phyloP scores from a whole-genome alignment of 2,329 filamentous ascomycete genomes.

The Penicillium sp. region DNA sequence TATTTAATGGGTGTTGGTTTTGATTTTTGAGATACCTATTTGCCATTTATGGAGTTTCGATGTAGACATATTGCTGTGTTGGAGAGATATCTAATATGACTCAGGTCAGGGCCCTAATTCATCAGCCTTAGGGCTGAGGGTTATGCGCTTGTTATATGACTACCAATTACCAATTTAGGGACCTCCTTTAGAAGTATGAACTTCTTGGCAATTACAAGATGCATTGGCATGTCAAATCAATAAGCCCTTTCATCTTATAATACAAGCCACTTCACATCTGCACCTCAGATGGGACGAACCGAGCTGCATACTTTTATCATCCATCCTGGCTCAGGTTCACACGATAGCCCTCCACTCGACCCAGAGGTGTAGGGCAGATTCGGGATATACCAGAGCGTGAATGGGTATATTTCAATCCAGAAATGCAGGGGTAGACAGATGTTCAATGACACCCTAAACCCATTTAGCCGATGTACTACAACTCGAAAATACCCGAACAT shows the following conservation, averaged over 20 bases:
- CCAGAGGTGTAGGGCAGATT: no score
- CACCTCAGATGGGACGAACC: not conserved
- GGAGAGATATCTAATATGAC: not conserved
- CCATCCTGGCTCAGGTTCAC: no score
- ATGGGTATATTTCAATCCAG: not conserved
- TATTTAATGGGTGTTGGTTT: not conserved
- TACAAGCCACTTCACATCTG: not conserved
- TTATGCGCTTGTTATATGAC: no score
- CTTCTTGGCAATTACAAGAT: not conserved
- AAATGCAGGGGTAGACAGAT: not conserved
- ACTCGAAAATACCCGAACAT: not conserved
- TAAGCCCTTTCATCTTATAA: not conserved
- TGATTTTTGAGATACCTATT: constrained; percentile 12
- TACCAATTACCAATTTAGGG: not conserved
- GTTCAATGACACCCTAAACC: not conserved
- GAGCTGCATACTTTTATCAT: not conserved
- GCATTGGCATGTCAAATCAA: not conserved
- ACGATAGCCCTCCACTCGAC: no score
- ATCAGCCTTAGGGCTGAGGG: not conserved
- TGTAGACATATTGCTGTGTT: not conserved
- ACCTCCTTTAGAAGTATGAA: not conserved
- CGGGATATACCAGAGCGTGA: not conserved
- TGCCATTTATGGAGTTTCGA: not conserved
- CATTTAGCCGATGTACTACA: constrained; percentile 1
- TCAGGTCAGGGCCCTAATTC: not conserved